These are phyloP conservation scores for Penicillium vulpinum DNA, from an alignment of 2,329 filamentous ascomycete genomes.

Conservation along the genomic window DNA sequence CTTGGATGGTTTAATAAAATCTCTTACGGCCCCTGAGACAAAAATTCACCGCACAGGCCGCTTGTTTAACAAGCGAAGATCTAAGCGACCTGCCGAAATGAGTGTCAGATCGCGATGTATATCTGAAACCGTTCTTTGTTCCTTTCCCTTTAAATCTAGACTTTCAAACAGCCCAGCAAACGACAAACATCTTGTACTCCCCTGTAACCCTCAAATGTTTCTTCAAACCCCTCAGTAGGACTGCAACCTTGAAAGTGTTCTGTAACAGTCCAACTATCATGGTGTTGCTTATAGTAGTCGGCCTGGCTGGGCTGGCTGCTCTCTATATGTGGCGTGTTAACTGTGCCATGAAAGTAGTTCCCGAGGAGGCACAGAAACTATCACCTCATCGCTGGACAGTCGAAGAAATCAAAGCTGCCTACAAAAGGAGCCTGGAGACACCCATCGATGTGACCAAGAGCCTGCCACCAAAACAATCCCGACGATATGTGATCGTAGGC, in stretches of 20 bases:
- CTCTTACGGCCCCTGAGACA: too few relatives aligned
- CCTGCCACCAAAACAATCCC: conserved; percentile 39
- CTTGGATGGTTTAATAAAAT: neutral
- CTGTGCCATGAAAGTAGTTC: conserved; percentile 25
- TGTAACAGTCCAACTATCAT: neutral
- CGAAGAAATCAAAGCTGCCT: conserved; percentile 35
- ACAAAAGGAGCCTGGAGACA: conserved; percentile 27
- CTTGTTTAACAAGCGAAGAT: conserved; percentile 7
- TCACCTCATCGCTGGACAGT: conserved; percentile 37
- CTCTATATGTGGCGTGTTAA: conserved; percentile 36
- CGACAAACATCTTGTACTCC: neutral
- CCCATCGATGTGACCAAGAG: conserved; percentile 36
- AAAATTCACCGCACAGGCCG: too few relatives aligned
- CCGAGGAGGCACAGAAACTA: conserved; percentile 28
- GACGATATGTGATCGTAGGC: conserved; percentile 43
- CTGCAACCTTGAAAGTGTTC: neutral
- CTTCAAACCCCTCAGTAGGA: neutral
- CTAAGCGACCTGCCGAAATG: conserved; percentile 19
- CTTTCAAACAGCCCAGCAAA: neutral
- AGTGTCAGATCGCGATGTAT: neutral
- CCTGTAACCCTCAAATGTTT: neutral
- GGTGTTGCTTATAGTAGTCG: conserved; percentile 12
- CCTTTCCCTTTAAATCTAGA: neutral
- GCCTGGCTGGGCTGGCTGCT: conserved; percentile 15
- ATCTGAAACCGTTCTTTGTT: too few relatives aligned